Base-by-base conservation (phyloP, 106 monocot genomes). In the Dioscorea dumetorum region DNA sequence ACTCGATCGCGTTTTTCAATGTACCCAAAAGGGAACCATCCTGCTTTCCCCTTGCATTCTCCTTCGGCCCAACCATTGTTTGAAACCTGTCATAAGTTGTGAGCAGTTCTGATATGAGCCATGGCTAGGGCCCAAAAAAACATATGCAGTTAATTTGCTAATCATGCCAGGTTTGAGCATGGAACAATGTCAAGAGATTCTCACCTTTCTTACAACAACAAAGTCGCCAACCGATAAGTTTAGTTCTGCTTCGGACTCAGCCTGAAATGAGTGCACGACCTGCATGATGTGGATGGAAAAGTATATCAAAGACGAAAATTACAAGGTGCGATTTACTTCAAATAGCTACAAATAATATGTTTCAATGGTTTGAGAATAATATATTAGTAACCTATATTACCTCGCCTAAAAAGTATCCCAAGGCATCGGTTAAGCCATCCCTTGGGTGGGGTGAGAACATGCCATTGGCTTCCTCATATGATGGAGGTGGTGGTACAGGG, bases 21-120 rank as follows among this genome's bases (percentile, higher is more conserved):
- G 66, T 80, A 86, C 34, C 66, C 89, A 50, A 53, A 86, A 22
- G 97, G 97, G 64, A 97, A 97, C 97, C 97, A 97, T 17, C 97
- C 97, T 8, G 92, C 97, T 83, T 73, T 89, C 9, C 97, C 97
- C 73, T 79, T 87, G 76, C 84, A 87, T 76, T 97, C 97, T 49
- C 97, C 97, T 81, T 97, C 97, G 2, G 97, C 91, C 97, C 97
- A 97, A 57, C 97, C 97, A 80, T 84, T 84, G 48, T 71, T 64
- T 3, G 89, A 76, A 20, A 97, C 82, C 97, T 97, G 72, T 14
- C 63, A 65, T 67, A 2, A 22, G 34, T 48, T 0, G 60, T 52
- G 34, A 68, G 24, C 14, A 17, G 51, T 15, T 54, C 54, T 8
- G 1, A 18, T 54, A 54, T 16, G 18, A 54, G 15, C 54, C 0